Evolutionary conservation across 2,329 filamentous ascomycete genomes (phyloP).

Genomic region (Colletotrichum tropicale): DNA sequence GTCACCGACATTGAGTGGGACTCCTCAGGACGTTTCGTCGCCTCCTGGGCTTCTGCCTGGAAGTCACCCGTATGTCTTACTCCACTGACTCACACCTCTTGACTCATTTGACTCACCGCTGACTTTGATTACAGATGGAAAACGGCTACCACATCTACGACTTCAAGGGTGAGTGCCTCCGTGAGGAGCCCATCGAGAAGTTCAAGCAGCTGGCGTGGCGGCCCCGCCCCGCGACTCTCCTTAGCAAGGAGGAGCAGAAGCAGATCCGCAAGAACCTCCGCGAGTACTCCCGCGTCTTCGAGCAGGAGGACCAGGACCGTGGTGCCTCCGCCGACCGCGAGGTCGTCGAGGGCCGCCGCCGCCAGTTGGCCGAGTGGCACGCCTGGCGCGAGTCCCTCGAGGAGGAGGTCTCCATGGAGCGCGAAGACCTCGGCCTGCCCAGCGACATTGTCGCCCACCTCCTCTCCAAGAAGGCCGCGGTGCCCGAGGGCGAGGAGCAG

Average conservation of each 20-base stretch:
- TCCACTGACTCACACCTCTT: background rate
- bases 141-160: constrained; percentile 99
- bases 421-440: constrained; percentile 69
- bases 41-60: constrained; percentile 92
- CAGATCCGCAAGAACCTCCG: constrained; percentile 96
- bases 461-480: constrained; percentile 57
- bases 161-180: constrained; percentile 87
- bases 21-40: constrained; percentile 91
- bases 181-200: constrained; percentile 91
- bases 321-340: constrained; percentile 93
- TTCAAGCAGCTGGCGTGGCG: constrained; percentile 99
- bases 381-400: constrained; percentile 80
- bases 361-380: constrained; percentile 86
- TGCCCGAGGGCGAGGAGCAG: constrained; percentile 70
- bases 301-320: constrained; percentile 92
- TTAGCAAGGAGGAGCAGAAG: constrained; percentile 97
- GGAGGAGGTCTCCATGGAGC: constrained; percentile 74
- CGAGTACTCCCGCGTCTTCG: constrained; percentile 93
- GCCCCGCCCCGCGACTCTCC: constrained; percentile 86
- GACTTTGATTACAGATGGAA: constrained; percentile 74
- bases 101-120: background rate
- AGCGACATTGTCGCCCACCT: constrained; percentile 67
- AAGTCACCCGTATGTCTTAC: constrained; percentile 80
- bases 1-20: constrained; percentile 99
- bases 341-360: constrained; percentile 85